Percentiles rank a stretch among this genome's conserved stretches.
phyloP scores from a whole-genome alignment of 139 green algal species.

The Mesostigma viride region DNA sequence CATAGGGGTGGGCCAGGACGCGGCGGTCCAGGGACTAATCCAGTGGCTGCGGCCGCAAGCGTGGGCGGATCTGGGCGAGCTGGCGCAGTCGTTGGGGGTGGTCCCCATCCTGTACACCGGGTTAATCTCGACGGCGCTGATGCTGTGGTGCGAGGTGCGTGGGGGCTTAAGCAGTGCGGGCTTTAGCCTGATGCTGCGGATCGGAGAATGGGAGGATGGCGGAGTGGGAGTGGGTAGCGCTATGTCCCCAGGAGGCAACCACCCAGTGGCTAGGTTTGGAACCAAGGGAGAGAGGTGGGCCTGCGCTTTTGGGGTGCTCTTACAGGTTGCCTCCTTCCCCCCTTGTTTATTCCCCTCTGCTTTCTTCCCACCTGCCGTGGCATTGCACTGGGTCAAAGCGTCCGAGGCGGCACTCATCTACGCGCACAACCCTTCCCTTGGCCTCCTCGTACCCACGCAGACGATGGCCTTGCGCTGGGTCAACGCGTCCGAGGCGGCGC shows the following conservation, averaged over 20 bases:
- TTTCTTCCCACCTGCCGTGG: no score
- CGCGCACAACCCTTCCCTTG: slow-evolving; percentile 48
- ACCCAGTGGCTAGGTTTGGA: background rate
- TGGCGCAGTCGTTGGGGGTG: background rate
- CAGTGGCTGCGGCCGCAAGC: no score
- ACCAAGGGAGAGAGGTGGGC: background rate
- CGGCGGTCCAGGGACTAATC: no score
- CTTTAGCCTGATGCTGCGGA: background rate
- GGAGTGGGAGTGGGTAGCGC: background rate
- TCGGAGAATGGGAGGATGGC: background rate
- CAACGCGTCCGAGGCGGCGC: slow-evolving; percentile 37
- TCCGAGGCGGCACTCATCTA: slow-evolving; percentile 50
- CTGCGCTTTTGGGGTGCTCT: background rate
- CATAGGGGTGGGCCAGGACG: no score
- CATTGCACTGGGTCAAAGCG: slow-evolving; percentile 34
- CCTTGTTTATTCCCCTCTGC: background rate
- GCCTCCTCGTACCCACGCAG: no score
- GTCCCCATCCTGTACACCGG: slow-evolving; percentile 42
- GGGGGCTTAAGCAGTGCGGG: background rate
- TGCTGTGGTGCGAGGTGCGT: slow-evolving; percentile 37
- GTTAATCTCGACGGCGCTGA: slow-evolving; percentile 41
- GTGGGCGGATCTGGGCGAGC: background rate
- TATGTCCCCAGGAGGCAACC: background rate
- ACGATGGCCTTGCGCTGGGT: slow-evolving; percentile 32
- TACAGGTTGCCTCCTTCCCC: background rate